Conservation (phyloP, 1,139 yeast genomes). For the Blastobotrys proliferans region DNA sequence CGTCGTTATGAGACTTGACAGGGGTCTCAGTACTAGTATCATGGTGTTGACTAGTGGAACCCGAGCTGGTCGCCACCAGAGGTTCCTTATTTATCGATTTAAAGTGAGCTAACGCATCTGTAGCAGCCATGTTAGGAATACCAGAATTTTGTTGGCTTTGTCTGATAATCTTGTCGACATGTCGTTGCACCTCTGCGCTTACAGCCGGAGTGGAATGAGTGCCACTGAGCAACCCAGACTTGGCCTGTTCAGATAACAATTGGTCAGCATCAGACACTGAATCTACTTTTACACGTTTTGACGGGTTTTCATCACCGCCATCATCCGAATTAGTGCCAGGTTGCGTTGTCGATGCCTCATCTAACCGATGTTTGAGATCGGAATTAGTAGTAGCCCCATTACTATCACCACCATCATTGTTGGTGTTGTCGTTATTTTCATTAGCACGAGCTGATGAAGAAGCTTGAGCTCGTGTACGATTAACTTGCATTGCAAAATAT, state of each 20-base stretch:
- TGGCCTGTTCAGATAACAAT: too few species aligned
- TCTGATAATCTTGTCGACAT: conserved; percentile 1
- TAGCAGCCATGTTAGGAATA: background rate
- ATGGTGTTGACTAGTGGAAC: background rate
- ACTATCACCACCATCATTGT: background rate
- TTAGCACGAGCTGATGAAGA: too few species aligned
- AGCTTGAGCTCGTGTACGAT: too few species aligned
- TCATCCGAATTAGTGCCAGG: too few species aligned
- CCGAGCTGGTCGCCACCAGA: background rate
- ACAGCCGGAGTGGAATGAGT: background rate
- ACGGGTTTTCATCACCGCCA: too few species aligned
- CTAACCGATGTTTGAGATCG: too few species aligned
- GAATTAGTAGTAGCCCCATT: too few species aligned
- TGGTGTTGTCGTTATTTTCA: background rate
- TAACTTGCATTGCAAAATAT: too few species aligned
- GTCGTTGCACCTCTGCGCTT: conserved; percentile 5
- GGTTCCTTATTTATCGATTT: background rate
- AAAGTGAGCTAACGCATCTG: conserved; percentile 2
- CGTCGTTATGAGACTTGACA: background rate
- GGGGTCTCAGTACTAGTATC: background rate
- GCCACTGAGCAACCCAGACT: too few species aligned
- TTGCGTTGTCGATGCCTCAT: too few species aligned
- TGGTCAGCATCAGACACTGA: too few species aligned
- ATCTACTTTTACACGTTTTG: too few species aligned
- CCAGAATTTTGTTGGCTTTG: background rate